Percentiles rank a stretch among this genome's conserved stretches.
These are phyloP conservation scores for Sarocladium oryzae DNA, from an alignment of 2,329 filamentous ascomycete species.

Conservation along the genomic window DNA sequence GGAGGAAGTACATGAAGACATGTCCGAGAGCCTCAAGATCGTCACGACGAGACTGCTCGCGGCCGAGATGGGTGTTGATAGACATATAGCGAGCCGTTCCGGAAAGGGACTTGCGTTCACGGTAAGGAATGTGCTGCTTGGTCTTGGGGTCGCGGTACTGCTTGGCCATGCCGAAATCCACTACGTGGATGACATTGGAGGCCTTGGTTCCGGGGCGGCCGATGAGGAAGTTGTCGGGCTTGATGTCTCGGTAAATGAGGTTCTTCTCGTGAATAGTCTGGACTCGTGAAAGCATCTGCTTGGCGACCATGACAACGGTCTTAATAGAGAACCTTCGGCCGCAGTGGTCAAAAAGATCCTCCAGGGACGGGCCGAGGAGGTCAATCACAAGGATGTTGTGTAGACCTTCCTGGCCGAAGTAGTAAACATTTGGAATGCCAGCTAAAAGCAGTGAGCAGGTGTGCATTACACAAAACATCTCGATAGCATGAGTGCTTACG, in stretches of 20 bases:
- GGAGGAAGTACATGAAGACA: constrained; percentile 69
- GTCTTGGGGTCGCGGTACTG: constrained; percentile 98
- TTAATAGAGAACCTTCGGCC: constrained; percentile 92
- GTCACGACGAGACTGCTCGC: constrained; percentile 92
- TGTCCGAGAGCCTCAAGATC: constrained; percentile 84
- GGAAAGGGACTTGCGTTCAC: constrained; percentile 92
- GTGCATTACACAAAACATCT: constrained; percentile 13
- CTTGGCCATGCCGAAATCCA: constrained; percentile 99
- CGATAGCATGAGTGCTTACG: constrained; percentile 54
- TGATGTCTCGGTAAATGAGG: constrained; percentile 97
- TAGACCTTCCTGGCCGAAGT: constrained; percentile 95
- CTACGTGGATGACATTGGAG: constrained; percentile 97
- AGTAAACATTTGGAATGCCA: constrained; percentile 98
- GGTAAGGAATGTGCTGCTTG: constrained; percentile 97
- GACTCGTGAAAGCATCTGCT: constrained; percentile 96
- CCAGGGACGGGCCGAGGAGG: constrained; percentile 85
- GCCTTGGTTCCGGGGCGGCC: constrained; percentile 86
- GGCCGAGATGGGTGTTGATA: constrained; percentile 96
- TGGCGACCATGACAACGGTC: constrained; percentile 98
- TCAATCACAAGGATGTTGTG: constrained; percentile 99
- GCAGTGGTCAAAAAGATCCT: constrained; percentile 97
- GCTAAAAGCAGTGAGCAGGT: constrained; percentile 45
- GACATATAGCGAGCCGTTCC: constrained; percentile 98
- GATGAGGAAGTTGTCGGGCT: constrained; percentile 98
- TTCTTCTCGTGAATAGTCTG: constrained; percentile 97